Percentiles rank a stretch among this genome's conserved stretches.
Conservation (phyloP, 768 basidiomycete species). For the Cystofilobasidium bisporidii region DNA sequence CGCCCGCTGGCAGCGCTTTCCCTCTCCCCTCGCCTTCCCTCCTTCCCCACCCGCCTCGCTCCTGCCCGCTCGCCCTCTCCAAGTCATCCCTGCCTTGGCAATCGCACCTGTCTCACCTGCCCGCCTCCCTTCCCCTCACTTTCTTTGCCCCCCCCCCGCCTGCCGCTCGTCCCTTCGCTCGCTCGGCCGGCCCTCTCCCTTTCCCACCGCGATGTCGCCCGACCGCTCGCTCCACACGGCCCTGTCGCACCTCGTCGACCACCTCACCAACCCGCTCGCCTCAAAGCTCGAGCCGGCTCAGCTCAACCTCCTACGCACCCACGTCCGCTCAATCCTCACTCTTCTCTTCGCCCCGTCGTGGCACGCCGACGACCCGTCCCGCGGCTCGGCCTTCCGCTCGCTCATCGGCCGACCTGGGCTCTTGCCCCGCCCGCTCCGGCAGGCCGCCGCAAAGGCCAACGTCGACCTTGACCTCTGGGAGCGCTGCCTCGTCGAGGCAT, state of each 20-base stretch:
- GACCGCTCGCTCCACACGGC: constrained; percentile 3
- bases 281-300: neutral
- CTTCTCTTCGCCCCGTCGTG: constrained; percentile 32
- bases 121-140: too few species aligned
- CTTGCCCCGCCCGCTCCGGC: constrained; percentile 33
- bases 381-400: constrained; percentile 37
- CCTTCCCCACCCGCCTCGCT: too few species aligned
- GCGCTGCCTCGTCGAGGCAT: constrained; percentile 27
- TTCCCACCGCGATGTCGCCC: neutral
- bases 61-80: too few species aligned
- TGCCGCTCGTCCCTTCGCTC: too few species aligned
- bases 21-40: too few species aligned
- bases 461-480: constrained; percentile 35
- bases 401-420: constrained; percentile 34
- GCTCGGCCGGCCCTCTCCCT: too few species aligned
- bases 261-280: constrained; percentile 10
- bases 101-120: too few species aligned
- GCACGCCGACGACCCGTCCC: constrained; percentile 33
- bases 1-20: too few species aligned
- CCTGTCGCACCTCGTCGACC: constrained; percentile 13
- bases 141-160: too few species aligned
- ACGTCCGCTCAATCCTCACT: constrained; percentile 4
- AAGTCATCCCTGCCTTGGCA: too few species aligned
- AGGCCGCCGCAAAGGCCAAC: constrained; percentile 30
- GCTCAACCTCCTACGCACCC: neutral